phyloP scores from a whole-genome alignment of 2,329 filamentous ascomycete species.

The Diaporthe sp. region DNA sequence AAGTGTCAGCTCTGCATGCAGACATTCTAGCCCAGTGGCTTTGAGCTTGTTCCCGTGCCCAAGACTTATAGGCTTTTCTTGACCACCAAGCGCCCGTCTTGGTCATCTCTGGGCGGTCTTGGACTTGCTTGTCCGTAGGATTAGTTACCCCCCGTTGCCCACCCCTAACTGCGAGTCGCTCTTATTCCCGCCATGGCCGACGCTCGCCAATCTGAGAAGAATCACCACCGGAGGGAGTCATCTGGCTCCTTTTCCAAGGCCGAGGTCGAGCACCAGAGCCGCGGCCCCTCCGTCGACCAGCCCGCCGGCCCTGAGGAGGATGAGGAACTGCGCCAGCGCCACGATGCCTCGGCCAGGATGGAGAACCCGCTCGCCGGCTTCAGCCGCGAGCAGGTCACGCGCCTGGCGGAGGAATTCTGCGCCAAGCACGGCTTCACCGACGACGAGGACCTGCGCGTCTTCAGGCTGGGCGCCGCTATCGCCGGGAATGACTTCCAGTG shows the following conservation, averaged over 20 bases:
- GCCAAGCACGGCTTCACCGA: slow-evolving; percentile 66
- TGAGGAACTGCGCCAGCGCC: slow-evolving; percentile 48
- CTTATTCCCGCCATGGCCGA: slow-evolving; percentile 27
- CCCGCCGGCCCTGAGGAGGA: slow-evolving; percentile 24
- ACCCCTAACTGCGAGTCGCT: background rate
- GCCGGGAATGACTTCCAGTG: slow-evolving; percentile 66
- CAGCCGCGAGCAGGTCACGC: slow-evolving; percentile 61
- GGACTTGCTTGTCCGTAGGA: background rate
- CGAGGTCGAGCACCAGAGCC: slow-evolving; percentile 47
- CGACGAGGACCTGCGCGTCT: slow-evolving; percentile 69
- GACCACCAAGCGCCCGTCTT: slow-evolving; percentile 21
- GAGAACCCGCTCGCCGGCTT: slow-evolving; percentile 59
- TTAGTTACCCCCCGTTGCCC: background rate
- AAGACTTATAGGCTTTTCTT: background rate
- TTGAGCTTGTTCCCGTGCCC: slow-evolving; percentile 16
- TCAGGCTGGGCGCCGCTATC: slow-evolving; percentile 71
- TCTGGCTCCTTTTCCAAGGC: slow-evolving; percentile 45
- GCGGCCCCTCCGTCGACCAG: slow-evolving; percentile 1
- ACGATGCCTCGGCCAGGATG: slow-evolving; percentile 54
- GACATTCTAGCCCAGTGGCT: slow-evolving; percentile 9
- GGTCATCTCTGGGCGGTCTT: slow-evolving; percentile 32
- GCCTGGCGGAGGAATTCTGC: slow-evolving; percentile 71
- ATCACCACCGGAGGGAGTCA: slow-evolving; percentile 41
- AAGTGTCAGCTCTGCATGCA: background rate
- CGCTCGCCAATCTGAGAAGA: slow-evolving; percentile 41